Percentiles rank a stretch among this genome's conserved stretches.
Evolutionary conservation across 2,329 filamentous ascomycete species (phyloP).

Genomic region (Aspergillus bombycis): DNA sequence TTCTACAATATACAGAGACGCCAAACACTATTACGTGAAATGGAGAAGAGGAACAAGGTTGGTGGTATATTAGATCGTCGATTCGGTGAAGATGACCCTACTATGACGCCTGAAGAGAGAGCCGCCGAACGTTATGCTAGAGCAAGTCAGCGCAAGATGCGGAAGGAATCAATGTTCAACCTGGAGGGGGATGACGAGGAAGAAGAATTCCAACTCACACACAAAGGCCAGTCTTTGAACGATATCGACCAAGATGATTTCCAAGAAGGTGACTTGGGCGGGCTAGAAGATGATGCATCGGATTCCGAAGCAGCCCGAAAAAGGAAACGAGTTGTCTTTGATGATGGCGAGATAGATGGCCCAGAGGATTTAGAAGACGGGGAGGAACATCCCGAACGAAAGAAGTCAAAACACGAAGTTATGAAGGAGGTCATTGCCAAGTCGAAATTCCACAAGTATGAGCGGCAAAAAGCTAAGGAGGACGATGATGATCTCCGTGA

Average conservation of each 20-base stretch:
- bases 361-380: slow-evolving; percentile 52
- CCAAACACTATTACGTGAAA: slow-evolving; percentile 82
- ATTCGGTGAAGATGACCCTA: slow-evolving; percentile 93
- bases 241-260: slow-evolving; percentile 70
- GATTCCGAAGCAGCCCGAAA: slow-evolving; percentile 55
- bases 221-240: slow-evolving; percentile 74
- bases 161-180: slow-evolving; percentile 82
- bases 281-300: slow-evolving; percentile 61
- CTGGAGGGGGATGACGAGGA: slow-evolving; percentile 83
- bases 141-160: slow-evolving; percentile 80
- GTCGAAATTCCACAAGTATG: slow-evolving; percentile 92
- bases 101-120: slow-evolving; percentile 89
- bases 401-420: slow-evolving; percentile 94
- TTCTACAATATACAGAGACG: slow-evolving; percentile 59
- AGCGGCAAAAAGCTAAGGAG: slow-evolving; percentile 88
- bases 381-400: slow-evolving; percentile 71
- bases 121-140: slow-evolving; percentile 87
- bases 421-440: slow-evolving; percentile 98
- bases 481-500: slow-evolving; percentile 87
- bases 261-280: slow-evolving; percentile 71
- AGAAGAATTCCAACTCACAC: slow-evolving; percentile 73
- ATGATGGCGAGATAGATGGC: slow-evolving; percentile 48
- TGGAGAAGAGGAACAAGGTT: slow-evolving; percentile 86
- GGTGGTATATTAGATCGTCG: slow-evolving; percentile 90
- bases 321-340: slow-evolving; percentile 52